phyloP scores from a whole-genome alignment of 2,329 filamentous ascomycete species.

The Claviceps africana region DNA sequence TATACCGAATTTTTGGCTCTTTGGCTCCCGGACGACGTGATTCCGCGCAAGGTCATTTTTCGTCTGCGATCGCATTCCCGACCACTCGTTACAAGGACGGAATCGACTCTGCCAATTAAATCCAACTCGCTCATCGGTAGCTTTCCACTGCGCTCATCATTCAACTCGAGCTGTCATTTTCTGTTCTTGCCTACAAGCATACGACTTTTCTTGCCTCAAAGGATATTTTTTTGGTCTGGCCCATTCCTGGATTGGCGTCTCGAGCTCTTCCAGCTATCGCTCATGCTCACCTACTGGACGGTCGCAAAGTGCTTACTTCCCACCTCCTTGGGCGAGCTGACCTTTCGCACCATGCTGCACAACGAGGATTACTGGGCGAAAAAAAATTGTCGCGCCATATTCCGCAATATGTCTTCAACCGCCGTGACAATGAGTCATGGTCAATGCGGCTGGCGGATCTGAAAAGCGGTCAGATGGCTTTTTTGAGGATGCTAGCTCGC shows the following conservation, averaged over 20 bases:
- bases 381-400: too few relatives aligned
- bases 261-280: background rate
- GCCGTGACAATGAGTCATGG: background rate
- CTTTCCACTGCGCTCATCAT: too few relatives aligned
- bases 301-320: background rate
- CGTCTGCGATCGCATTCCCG: conserved; percentile 5
- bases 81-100: conserved; percentile 9
- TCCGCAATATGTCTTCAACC: background rate
- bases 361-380: background rate
- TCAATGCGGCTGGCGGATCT: background rate
- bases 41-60: background rate
- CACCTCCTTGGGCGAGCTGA: background rate
- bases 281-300: background rate
- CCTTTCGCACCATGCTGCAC: background rate
- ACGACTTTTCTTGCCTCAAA: background rate
- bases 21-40: background rate
- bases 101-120: background rate
- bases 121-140: background rate
- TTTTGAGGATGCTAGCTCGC: background rate
- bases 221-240: background rate
- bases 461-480: background rate
- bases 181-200: background rate
- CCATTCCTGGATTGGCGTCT: background rate
- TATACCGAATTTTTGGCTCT: background rate
- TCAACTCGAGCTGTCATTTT: background rate